Evolutionary conservation across 805 yeast genomes (phyloP).

Genomic region (Starmerella gropengiesseri): DNA sequence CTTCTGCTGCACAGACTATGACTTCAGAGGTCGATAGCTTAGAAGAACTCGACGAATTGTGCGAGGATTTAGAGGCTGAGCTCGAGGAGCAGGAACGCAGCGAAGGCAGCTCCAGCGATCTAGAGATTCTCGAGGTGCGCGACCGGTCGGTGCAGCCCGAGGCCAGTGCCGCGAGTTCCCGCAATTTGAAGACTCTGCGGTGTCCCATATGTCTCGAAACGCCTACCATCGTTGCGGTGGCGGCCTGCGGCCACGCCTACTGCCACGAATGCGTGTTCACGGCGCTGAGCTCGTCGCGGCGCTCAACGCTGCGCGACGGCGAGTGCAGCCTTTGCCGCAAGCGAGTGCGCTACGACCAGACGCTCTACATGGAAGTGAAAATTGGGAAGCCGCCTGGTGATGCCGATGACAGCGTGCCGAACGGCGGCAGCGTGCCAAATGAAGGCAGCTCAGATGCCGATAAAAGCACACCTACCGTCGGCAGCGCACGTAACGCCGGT

Average conservation of each 20-base stretch:
- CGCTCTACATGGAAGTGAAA: conserved; percentile 18
- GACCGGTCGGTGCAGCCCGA: neutral
- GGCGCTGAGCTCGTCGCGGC: conserved; percentile 14
- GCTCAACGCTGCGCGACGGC: conserved; percentile 13
- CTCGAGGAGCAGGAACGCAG: neutral
- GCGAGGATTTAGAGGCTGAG: conserved; percentile 1
- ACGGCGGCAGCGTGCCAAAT: no score
- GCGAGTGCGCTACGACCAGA: conserved; percentile 17
- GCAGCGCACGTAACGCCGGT: no score
- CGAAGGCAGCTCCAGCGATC: conserved; percentile 11
- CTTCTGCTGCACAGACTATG: no score
- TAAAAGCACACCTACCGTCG: no score
- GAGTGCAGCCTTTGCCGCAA: conserved; percentile 22
- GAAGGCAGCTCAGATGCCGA: no score
- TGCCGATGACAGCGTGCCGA: no score
- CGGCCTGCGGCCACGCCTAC: conserved; percentile 21
- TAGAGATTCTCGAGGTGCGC: conserved; percentile 17
- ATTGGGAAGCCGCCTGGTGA: no score
- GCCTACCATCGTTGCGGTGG: conserved; percentile 23
- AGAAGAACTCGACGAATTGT: conserved; percentile 5
- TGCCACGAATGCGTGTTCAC: conserved; percentile 22
- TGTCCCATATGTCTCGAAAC: conserved; percentile 21
- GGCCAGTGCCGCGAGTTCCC: neutral
- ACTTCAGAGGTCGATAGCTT: no score
- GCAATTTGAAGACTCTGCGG: conserved; percentile 6